phyloP scores from a whole-genome alignment of 2,329 filamentous ascomycete species.

The Macrophomina phaseolina region DNA sequence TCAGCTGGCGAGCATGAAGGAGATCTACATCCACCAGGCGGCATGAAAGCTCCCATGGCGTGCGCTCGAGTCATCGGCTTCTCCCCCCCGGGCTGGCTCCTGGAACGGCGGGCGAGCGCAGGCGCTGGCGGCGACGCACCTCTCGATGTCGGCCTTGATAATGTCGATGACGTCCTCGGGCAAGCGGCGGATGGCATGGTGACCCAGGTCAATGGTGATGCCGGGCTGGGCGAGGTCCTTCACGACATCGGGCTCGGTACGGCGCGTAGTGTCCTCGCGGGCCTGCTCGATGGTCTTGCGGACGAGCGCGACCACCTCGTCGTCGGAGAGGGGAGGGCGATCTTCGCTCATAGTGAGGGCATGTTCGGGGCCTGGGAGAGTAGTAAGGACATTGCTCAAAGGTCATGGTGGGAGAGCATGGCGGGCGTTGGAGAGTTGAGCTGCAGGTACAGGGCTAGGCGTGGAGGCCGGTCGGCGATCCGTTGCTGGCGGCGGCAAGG shows the following conservation, averaged over 20 bases:
- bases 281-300: conserved; percentile 71
- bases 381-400: conserved; percentile 14
- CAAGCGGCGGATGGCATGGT: conserved; percentile 72
- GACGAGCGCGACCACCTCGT: conserved; percentile 69
- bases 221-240: conserved; percentile 66
- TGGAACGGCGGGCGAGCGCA: neutral
- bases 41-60: neutral
- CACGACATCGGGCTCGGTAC: conserved; percentile 57
- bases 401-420: conserved; percentile 21
- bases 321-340: conserved; percentile 57
- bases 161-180: conserved; percentile 77
- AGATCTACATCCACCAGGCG: neutral
- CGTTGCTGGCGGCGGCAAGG: neutral
- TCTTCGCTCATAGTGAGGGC: conserved; percentile 42
- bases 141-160: conserved; percentile 74
- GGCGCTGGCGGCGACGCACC: conserved; percentile 52
- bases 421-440: conserved; percentile 4
- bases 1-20: neutral
- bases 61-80: conserved; percentile 1
- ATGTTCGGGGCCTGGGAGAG: conserved; percentile 16
- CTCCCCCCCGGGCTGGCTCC: conserved; percentile 15
- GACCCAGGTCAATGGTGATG: conserved; percentile 78
- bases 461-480: conserved; percentile 16
- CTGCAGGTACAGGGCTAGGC: conserved; percentile 23
- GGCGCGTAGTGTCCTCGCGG: conserved; percentile 65